These are phyloP conservation scores for Senna siamea DNA, from an alignment of 306 rosid genomes.

Conservation along the genomic window DNA sequence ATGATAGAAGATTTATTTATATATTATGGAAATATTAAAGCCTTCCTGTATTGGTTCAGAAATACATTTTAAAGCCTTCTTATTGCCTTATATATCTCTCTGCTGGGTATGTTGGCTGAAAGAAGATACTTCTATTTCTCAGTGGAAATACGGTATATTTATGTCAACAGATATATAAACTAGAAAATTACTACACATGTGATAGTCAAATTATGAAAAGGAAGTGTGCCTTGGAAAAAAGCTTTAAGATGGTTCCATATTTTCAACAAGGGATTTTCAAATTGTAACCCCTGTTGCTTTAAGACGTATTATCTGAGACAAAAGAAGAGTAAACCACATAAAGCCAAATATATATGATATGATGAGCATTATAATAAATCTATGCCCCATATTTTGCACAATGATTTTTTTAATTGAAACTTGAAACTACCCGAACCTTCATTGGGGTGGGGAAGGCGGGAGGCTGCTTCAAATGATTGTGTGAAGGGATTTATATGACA, in stretches of 20 bases:
- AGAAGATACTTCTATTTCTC: not conserved
- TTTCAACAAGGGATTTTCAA: not conserved
- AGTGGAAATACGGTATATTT: not conserved
- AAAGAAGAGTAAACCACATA: not conserved
- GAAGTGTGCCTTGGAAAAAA: not conserved
- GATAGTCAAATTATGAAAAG: conserved; percentile 3
- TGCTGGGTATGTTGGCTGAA: not conserved
- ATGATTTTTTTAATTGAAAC: not conserved
- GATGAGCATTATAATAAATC: not conserved
- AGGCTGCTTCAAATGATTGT: conserved; percentile 16
- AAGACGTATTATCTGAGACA: not conserved
- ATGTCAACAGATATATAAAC: not conserved
- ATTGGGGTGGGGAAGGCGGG: not conserved
- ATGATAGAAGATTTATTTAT: not conserved
- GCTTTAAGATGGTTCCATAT: conserved; percentile 14
- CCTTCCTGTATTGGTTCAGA: no score
- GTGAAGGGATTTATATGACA: conserved; percentile 3
- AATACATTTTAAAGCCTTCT: no score
- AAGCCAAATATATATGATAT: not conserved
- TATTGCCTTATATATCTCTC: not conserved
- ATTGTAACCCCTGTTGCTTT: not conserved
- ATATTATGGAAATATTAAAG: not conserved
- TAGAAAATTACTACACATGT: not conserved
- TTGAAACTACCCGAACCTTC: not conserved
- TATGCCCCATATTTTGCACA: not conserved